Conservation (phyloP, 768 basidiomycete species). For the Leucosporidium scottii region DNA sequence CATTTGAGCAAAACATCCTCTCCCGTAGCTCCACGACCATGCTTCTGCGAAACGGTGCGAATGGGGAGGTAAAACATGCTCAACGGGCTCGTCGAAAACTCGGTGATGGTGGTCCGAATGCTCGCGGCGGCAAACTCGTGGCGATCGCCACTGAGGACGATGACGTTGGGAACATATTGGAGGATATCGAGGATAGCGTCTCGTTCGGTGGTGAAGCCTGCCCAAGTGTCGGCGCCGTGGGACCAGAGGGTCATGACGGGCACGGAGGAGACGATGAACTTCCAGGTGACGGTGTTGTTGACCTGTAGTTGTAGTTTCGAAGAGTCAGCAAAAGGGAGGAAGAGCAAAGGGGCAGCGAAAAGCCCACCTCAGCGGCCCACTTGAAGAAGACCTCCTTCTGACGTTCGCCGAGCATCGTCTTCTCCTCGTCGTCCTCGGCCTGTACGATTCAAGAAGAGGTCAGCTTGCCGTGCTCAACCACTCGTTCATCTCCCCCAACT, state of each 20-base stretch:
- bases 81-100: slow-evolving; percentile 60
- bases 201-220: slow-evolving; percentile 57
- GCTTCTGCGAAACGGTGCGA: slow-evolving; percentile 29
- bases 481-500: slow-evolving; percentile 5
- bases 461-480: no score
- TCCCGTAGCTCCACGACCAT: slow-evolving; percentile 30
- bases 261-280: slow-evolving; percentile 67
- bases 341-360: background rate
- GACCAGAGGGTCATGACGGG: slow-evolving; percentile 71
- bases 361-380: slow-evolving; percentile 53
- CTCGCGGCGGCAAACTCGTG: slow-evolving; percentile 65
- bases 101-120: slow-evolving; percentile 47
- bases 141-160: slow-evolving; percentile 55
- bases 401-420: slow-evolving; percentile 62
- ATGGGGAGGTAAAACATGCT: slow-evolving; percentile 38
- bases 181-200: slow-evolving; percentile 53
- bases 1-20: slow-evolving; percentile 37
- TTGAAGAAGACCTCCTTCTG: slow-evolving; percentile 57
- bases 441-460: background rate
- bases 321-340: background rate
- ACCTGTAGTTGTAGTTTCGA: slow-evolving; percentile 43
- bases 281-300: slow-evolving; percentile 65
- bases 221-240: slow-evolving; percentile 63
- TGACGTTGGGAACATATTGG: slow-evolving; percentile 61
- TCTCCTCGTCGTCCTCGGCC: slow-evolving; percentile 41